Conservation (phyloP, 2,329 filamentous ascomycete genomes). For the Colletotrichum ledebouriae region DNA sequence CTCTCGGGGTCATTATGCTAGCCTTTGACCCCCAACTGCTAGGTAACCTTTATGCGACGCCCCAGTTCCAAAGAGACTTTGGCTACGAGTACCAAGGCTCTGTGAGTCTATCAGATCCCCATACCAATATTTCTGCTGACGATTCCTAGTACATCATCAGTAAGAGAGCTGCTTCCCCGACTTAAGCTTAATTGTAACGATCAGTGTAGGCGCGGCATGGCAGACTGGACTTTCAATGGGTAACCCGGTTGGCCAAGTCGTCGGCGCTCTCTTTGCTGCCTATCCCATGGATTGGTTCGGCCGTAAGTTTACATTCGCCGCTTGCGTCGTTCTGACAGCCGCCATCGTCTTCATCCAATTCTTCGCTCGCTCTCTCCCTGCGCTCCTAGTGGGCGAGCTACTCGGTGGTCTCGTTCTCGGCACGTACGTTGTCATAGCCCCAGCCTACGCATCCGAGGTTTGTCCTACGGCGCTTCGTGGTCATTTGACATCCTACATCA, state of each 20-base stretch:
- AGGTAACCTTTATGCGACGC: slow-evolving; percentile 71
- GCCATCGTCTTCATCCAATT: slow-evolving; percentile 73
- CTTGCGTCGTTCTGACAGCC: slow-evolving; percentile 60
- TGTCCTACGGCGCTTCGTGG: slow-evolving; percentile 70
- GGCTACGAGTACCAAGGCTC: slow-evolving; percentile 63
- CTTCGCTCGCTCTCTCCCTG: slow-evolving; percentile 68
- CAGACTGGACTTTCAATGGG: slow-evolving; percentile 65
- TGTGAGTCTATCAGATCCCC: slow-evolving; percentile 41
- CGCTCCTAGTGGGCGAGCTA: slow-evolving; percentile 72
- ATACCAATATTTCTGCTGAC: slow-evolving; percentile 5
- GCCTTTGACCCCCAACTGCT: slow-evolving; percentile 76
- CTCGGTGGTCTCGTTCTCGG: slow-evolving; percentile 73
- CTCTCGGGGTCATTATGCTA: slow-evolving; percentile 71
- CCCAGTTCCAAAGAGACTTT: slow-evolving; percentile 69
- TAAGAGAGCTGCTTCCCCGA: slow-evolving; percentile 24
- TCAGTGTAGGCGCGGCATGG: slow-evolving; percentile 55
- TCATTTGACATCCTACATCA: slow-evolving; percentile 70
- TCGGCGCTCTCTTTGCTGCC: slow-evolving; percentile 65
- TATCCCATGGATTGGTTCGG: slow-evolving; percentile 62
- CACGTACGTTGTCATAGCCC: slow-evolving; percentile 70
- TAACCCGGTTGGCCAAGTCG: slow-evolving; percentile 68
- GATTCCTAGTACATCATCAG: slow-evolving; percentile 51
- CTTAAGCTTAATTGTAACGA: slow-evolving; percentile 4
- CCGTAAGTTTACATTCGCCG: slow-evolving; percentile 59
- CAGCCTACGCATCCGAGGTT: slow-evolving; percentile 73